These are phyloP conservation scores for Pholiota microspora DNA, from an alignment of 768 basidiomycete genomes.

Conservation along the genomic window DNA sequence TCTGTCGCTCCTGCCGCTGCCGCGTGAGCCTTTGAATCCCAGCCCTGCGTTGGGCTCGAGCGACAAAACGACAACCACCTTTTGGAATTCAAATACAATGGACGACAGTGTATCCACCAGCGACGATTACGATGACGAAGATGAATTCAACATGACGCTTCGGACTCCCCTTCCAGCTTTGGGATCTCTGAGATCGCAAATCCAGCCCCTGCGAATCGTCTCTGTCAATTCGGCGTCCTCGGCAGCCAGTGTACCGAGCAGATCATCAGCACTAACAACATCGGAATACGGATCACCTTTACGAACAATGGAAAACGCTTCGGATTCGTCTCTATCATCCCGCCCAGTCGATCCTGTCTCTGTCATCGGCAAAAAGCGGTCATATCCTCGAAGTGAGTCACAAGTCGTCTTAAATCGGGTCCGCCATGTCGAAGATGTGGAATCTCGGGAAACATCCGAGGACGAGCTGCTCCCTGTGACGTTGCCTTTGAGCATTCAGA, in stretches of 20 bases:
- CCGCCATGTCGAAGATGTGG: conserved; percentile 19
- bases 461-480: conserved; percentile 3
- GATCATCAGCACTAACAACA: conserved; percentile 37
- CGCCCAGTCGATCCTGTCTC: conserved; percentile 30
- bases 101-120: conserved; percentile 30
- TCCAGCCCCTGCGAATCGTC: conserved; percentile 15
- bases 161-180: conserved; percentile 52
- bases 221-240: conserved; percentile 19
- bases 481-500: background rate
- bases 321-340: conserved; percentile 38
- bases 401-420: conserved; percentile 17
- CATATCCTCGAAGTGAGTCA: conserved; percentile 25
- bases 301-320: conserved; percentile 37
- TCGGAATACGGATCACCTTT: conserved; percentile 35
- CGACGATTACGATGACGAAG: conserved; percentile 47
- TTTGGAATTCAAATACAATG: conserved; percentile 37
- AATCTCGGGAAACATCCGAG: conserved; percentile 16
- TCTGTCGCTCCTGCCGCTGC: conserved; percentile 66
- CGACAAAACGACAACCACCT: conserved; percentile 39
- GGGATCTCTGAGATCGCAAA: conserved; percentile 21
- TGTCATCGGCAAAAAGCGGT: conserved; percentile 41
- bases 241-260: conserved; percentile 25
- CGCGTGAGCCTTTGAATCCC: conserved; percentile 57
- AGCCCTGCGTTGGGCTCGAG: conserved; percentile 60
- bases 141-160: conserved; percentile 65